phyloP scores from a whole-genome alignment of 2,329 filamentous ascomycete genomes.

The Coniochaeta prunicola region DNA sequence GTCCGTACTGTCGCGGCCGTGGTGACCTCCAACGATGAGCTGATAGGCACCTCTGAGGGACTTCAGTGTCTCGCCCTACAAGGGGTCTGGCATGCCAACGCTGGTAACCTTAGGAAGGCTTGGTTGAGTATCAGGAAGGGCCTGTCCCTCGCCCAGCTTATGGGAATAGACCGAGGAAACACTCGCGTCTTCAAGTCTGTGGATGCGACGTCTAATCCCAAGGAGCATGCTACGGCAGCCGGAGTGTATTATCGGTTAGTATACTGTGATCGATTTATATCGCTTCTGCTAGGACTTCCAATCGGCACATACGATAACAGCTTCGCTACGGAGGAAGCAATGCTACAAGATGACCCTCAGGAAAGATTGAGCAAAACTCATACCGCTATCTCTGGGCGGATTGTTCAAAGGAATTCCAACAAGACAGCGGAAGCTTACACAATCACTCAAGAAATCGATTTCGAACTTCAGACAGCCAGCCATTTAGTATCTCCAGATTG shows the following conservation, averaged over 20 bases:
- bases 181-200: constrained; percentile 27
- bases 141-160: constrained; percentile 41
- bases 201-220: constrained; percentile 25
- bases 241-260: constrained; percentile 42
- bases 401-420: constrained; percentile 38
- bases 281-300: constrained; percentile 42
- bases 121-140: constrained; percentile 46
- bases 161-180: constrained; percentile 33
- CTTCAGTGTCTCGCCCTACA: constrained; percentile 43
- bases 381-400: constrained; percentile 31
- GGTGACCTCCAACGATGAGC: constrained; percentile 43
- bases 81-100: constrained; percentile 41
- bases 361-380: constrained; percentile 39
- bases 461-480: constrained; percentile 37
- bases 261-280: constrained; percentile 41
- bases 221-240: constrained; percentile 18
- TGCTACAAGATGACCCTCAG: constrained; percentile 24
- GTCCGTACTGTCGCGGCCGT: constrained; percentile 24
- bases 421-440: constrained; percentile 28
- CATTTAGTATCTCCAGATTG: constrained; percentile 34
- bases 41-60: constrained; percentile 44
- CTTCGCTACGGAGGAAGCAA: constrained; percentile 23
- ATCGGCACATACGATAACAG: constrained; percentile 32
- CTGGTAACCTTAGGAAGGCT: constrained; percentile 44
- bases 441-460: constrained; percentile 34